Percentiles rank a stretch among this genome's conserved stretches.
Conservation (phyloP, 1,284 basidiomycete species). For the Ustilago nuda region DNA sequence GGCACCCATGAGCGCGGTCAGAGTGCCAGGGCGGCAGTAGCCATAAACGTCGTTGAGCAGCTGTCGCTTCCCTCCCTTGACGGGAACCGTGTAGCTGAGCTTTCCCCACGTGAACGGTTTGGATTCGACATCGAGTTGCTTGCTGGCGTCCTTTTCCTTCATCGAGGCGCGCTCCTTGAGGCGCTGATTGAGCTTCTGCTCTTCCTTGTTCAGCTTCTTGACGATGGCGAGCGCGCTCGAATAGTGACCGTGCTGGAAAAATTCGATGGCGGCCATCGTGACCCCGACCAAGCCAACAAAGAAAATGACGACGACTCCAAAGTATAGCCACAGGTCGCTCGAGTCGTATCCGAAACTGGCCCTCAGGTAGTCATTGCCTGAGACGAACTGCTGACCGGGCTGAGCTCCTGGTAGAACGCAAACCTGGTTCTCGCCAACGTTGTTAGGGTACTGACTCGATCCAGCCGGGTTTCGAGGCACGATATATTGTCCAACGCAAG, state of each 20-base stretch:
- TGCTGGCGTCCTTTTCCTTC: conserved; percentile 44
- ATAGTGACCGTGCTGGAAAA: conserved; percentile 38
- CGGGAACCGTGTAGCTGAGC: conserved; percentile 71
- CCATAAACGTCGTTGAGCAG: conserved; percentile 84
- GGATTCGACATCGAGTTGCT: conserved; percentile 45
- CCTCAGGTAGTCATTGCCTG: conserved; percentile 43
- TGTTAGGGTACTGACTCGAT: conserved; percentile 27
- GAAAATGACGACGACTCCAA: conserved; percentile 56
- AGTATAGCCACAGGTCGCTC: conserved; percentile 47
- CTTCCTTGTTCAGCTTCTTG: conserved; percentile 58
- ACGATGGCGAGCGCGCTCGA: conserved; percentile 39
- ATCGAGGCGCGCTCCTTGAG: conserved; percentile 43
- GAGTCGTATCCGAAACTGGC: conserved; percentile 49
- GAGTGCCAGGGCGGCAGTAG: conserved; percentile 80
- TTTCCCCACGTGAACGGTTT: conserved; percentile 71
- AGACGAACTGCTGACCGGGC: conserved; percentile 41
- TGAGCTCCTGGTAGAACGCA: conserved; percentile 44
- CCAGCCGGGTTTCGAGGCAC: conserved; percentile 50
- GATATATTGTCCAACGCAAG: conserved; percentile 51
- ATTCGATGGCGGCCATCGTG: conserved; percentile 59
- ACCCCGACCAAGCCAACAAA: conserved; percentile 58
- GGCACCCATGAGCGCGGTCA: conserved; percentile 79
- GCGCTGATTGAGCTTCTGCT: conserved; percentile 52
- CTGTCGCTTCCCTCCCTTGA: conserved; percentile 74
- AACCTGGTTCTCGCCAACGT: conserved; percentile 48